Percentiles rank a stretch among this genome's conserved stretches.
phyloP scores from a whole-genome alignment of 768 basidiomycete genomes.

The Mycena galericulata region DNA sequence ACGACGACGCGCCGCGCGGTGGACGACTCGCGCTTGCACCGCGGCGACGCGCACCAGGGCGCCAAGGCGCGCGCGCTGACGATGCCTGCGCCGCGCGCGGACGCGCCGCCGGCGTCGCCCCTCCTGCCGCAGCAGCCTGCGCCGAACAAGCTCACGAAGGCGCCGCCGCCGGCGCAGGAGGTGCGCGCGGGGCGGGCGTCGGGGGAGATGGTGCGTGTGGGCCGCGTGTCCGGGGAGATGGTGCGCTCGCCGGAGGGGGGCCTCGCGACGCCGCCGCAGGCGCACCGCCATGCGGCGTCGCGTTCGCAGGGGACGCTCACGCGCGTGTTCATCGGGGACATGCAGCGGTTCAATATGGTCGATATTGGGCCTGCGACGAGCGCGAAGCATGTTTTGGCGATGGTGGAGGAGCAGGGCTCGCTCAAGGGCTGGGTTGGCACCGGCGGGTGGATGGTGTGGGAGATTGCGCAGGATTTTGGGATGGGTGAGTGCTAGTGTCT shows the following conservation, averaged over 20 bases:
- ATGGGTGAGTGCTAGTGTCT: conserved; percentile 70
- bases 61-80: conserved; percentile 20
- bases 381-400: conserved; percentile 78
- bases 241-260: conserved; percentile 11
- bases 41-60: background rate
- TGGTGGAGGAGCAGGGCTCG: conserved; percentile 74
- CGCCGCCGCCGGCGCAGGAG: conserved; percentile 22
- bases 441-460: conserved; percentile 91
- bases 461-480: conserved; percentile 91
- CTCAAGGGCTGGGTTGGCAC: conserved; percentile 68
- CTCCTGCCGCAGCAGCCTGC: conserved; percentile 5
- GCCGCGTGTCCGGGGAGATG: too few species aligned
- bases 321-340: conserved; percentile 81
- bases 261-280: conserved; percentile 29
- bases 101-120: conserved; percentile 16
- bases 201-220: conserved; percentile 15
- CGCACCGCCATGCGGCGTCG: conserved; percentile 38
- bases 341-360: conserved; percentile 81
- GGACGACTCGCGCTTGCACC: conserved; percentile 12
- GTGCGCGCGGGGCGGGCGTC: background rate
- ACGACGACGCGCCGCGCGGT: conserved; percentile 45
- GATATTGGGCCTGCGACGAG: conserved; percentile 75
- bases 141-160: conserved; percentile 29
- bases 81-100: conserved; percentile 16
- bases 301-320: conserved; percentile 63